A percentile compares a stretch with the other conserved stretches of the same genome.
Evolutionary conservation across 495 filamentous ascomycete genomes (phyloP).

Genomic region (Penicillium flavigenum): DNA sequence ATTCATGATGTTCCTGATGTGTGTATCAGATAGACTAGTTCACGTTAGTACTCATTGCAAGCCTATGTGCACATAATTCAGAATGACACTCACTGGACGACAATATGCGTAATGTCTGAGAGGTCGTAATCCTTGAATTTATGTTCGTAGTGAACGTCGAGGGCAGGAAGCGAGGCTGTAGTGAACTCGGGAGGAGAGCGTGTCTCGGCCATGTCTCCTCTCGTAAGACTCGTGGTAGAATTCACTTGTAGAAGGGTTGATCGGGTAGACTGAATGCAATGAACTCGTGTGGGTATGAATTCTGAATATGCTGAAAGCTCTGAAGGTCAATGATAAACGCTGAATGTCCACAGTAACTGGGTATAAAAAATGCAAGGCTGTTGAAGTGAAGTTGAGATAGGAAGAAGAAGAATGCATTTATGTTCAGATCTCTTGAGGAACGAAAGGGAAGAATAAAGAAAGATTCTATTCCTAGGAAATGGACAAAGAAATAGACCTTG

Average conservation of each 20-base stretch:
- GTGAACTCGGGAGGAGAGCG: neutral
- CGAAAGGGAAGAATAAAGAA: neutral
- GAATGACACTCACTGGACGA: neutral
- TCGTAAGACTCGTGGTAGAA: neutral
- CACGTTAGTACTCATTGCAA: neutral
- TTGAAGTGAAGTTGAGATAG: neutral
- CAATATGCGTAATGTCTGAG: neutral
- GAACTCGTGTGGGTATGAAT: neutral
- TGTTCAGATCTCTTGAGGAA: neutral
- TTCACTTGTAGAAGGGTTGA: neutral
- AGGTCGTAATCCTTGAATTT: neutral
- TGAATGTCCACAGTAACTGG: neutral
- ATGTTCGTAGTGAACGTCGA: neutral
- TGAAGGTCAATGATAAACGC: neutral
- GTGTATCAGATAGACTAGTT: neutral
- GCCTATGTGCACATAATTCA: neutral
- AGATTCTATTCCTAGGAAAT: neutral
- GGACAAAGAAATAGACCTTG: neutral
- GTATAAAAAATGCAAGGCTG: neutral
- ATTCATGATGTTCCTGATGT: neutral
- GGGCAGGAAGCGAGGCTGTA: neutral
- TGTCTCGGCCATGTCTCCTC: neutral
- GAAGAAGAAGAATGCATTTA: neutral
- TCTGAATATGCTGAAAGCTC: neutral
- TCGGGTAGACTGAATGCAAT: neutral